Percentiles rank a stretch among this genome's conserved stretches.
Evolutionary conservation across 2,329 filamentous ascomycete genomes (phyloP).

Genomic region (Diaporthe vaccinii): DNA sequence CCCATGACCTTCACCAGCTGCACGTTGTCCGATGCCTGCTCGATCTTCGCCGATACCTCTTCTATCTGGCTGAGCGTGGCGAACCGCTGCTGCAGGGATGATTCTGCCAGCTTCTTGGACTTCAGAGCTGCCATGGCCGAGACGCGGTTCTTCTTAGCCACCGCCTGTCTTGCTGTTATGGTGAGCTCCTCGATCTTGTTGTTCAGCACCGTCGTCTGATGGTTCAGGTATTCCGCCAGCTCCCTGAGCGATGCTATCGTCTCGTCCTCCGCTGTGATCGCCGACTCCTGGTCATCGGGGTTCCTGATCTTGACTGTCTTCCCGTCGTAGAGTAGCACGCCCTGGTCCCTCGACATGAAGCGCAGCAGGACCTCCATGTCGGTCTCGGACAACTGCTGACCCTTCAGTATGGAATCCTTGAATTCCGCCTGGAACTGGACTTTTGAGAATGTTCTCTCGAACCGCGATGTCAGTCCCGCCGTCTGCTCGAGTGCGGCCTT

Average conservation of each 20-base stretch:
- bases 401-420: slow-evolving; percentile 63
- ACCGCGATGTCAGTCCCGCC: slow-evolving; percentile 60
- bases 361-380: slow-evolving; percentile 80
- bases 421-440: slow-evolving; percentile 74
- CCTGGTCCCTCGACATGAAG: slow-evolving; percentile 78
- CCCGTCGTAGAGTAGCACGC: slow-evolving; percentile 70
- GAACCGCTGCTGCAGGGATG: slow-evolving; percentile 77
- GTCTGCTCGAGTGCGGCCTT: slow-evolving; percentile 65
- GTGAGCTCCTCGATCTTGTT: slow-evolving; percentile 76
- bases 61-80: slow-evolving; percentile 86
- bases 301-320: slow-evolving; percentile 81
- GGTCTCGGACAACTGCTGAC: slow-evolving; percentile 66
- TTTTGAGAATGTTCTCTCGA: slow-evolving; percentile 78
- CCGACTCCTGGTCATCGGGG: slow-evolving; percentile 57
- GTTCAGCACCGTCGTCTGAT: slow-evolving; percentile 77
- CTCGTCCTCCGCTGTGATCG: slow-evolving; percentile 81
- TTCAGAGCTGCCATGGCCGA: slow-evolving; percentile 84
- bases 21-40: slow-evolving; percentile 87
- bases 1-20: slow-evolving; percentile 88
- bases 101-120: slow-evolving; percentile 85
- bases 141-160: slow-evolving; percentile 79
- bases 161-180: slow-evolving; percentile 75
- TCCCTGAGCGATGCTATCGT: slow-evolving; percentile 88
- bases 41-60: slow-evolving; percentile 83
- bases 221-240: slow-evolving; percentile 80